A percentile compares a stretch with the other conserved stretches of the same genome.
Evolutionary conservation across 345 rosid species (phyloP).

Genomic region (Gossypium turneri): DNA sequence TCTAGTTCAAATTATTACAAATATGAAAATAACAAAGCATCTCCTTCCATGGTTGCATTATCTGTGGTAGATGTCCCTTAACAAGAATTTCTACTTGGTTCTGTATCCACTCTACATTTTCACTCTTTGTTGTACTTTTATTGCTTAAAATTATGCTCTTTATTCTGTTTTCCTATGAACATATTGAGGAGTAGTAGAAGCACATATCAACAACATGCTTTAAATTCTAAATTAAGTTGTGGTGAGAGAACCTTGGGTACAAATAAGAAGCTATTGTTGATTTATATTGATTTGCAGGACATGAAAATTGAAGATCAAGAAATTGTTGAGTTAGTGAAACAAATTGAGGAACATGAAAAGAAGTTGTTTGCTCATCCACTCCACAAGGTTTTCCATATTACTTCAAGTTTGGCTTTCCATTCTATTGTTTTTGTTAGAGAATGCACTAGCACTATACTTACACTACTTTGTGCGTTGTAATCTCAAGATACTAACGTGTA

Average conservation of each 20-base stretch:
- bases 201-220: background rate
- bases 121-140: background rate
- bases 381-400: constrained; percentile 61
- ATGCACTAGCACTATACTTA: background rate
- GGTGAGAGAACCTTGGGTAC: background rate
- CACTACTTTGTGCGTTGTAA: constrained; percentile 36
- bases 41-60: background rate
- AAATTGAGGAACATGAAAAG: constrained; percentile 77
- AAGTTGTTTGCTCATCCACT: constrained; percentile 80
- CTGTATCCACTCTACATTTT: background rate
- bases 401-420: background rate
- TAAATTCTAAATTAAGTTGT: background rate
- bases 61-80: background rate
- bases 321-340: constrained; percentile 73
- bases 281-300: constrained; percentile 51
- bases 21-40: background rate
- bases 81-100: background rate
- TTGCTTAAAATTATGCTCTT: background rate
- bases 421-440: background rate
- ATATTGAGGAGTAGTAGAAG: background rate
- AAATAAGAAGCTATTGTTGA: background rate
- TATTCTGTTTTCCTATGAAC: background rate
- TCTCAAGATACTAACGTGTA: constrained; percentile 32
- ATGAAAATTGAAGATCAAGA: constrained; percentile 93
- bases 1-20: background rate